A percentile compares a stretch with the other conserved stretches of the same genome.
Evolutionary conservation across 768 basidiomycete genomes (phyloP).

Genomic region (Lactarius tabidus): DNA sequence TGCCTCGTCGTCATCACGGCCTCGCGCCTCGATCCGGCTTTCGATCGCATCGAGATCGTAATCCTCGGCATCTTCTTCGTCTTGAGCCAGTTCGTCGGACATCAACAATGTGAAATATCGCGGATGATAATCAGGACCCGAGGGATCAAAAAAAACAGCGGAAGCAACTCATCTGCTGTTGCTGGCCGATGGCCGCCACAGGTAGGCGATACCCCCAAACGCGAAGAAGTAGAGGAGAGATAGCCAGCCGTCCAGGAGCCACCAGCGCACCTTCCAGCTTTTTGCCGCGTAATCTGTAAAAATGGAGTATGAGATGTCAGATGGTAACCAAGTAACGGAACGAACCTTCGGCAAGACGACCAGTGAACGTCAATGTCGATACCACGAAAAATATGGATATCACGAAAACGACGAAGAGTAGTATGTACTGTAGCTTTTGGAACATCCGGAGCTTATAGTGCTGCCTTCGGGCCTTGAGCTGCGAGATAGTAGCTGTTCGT

Average conservation of each 20-base stretch:
- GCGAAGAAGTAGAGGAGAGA: slow-evolving; percentile 80
- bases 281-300: slow-evolving; percentile 81
- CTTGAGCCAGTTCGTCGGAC: slow-evolving; percentile 95
- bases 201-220: slow-evolving; percentile 76
- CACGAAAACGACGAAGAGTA: slow-evolving; percentile 74
- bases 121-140: slow-evolving; percentile 26
- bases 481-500: slow-evolving; percentile 75
- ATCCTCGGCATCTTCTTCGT: slow-evolving; percentile 90
- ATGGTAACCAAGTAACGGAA: too few relatives aligned
- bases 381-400: slow-evolving; percentile 90
- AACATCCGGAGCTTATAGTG: slow-evolving; percentile 88
- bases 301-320: not conserved
- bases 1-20: slow-evolving; percentile 56
- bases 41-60: slow-evolving; percentile 81
- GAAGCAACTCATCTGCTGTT: slow-evolving; percentile 73
- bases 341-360: slow-evolving; percentile 83
- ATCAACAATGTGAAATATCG: slow-evolving; percentile 71
- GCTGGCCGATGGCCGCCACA: slow-evolving; percentile 91
- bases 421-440: slow-evolving; percentile 76
- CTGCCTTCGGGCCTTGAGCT: slow-evolving; percentile 83
- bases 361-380: slow-evolving; percentile 87
- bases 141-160: slow-evolving; percentile 1
- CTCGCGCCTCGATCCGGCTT: slow-evolving; percentile 45
- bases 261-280: slow-evolving; percentile 90
- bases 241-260: slow-evolving; percentile 94